Base-by-base conservation (phyloP, 2,329 filamentous ascomycete species). In the Dactylella cylindrospora region DNA sequence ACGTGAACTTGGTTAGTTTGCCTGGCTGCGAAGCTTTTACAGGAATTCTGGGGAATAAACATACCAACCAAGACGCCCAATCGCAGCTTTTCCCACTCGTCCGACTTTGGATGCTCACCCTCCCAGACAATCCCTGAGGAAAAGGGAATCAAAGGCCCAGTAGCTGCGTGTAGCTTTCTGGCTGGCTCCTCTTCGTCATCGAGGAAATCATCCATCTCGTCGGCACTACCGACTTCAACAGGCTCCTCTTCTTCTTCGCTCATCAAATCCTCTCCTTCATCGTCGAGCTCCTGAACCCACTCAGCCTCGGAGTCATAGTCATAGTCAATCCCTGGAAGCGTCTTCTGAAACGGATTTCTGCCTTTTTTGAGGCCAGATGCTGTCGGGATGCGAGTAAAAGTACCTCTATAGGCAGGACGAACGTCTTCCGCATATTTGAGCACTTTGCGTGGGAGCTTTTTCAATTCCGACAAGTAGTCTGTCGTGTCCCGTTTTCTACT, bases 121-220 rank as follows among this genome's bases (percentile, higher is more conserved):
- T 95, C 88, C 81, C 90, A 98, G 70, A 86, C 93, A 7, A 97
- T 75, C 0, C 91, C 93, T 2, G 84, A 66, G 3, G 66, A 61
- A 38, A 61, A 57, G 88, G 70, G 80, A 86, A 33, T 86, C 76
- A 0, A 90, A 88, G 69, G 90, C 82, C 69, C 94, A 78, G 66
- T 88, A 83, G 23, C 84, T 82, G 25, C 76, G 80, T 68, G 80
- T 74, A 84, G 73, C 71, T 80, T 75, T 76, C 80, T 79, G 72
- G 77, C 80, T 69, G 72, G 70, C 62, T 93, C 88, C 47, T 94
- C 88, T 4, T 88, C 88, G 68, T 94, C 88, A 67, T 95, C 90
- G 1, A 96, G 77, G 70, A 96, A 96, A 13, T 84, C 90, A 3
- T 89, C 88, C 84, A 95, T 86, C 60, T 94, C 90, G 65, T 88